These are phyloP conservation scores for Rubia peregrina DNA, from an alignment of 305 asterid genomes.

Conservation along the genomic window DNA sequence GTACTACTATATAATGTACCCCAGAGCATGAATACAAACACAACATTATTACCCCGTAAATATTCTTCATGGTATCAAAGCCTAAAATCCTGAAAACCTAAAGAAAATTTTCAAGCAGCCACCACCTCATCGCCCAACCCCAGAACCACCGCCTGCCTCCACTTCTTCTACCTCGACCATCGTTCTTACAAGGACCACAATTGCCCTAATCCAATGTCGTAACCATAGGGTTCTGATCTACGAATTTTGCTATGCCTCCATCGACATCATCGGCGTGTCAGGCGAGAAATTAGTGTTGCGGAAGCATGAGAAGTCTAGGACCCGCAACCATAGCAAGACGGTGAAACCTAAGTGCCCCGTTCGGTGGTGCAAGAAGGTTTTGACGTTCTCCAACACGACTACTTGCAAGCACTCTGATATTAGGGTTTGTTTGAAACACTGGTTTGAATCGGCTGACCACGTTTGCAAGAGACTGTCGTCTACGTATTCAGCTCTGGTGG, in stretches of 20 bases:
- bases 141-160: conserved; percentile 47
- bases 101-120: too few relatives aligned
- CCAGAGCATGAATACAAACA: too few relatives aligned
- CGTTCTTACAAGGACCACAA: conserved; percentile 61
- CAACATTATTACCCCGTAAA: too few relatives aligned
- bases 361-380: conserved; percentile 48
- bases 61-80: too few relatives aligned
- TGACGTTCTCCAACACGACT: conserved; percentile 77
- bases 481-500: background rate
- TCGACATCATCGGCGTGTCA: conserved; percentile 58
- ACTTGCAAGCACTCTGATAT: conserved; percentile 55
- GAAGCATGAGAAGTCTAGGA: conserved; percentile 56
- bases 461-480: conserved; percentile 27
- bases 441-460: conserved; percentile 69
- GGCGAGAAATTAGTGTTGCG: conserved; percentile 49
- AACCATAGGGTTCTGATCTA: conserved; percentile 74
- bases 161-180: conserved; percentile 69
- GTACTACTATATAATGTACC: too few relatives aligned
- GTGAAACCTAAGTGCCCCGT: conserved; percentile 62
- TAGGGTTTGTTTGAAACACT: conserved; percentile 64
- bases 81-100: too few relatives aligned
- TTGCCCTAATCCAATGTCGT: conserved; percentile 54
- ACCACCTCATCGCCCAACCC: too few relatives aligned
- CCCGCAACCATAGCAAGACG: conserved; percentile 75
- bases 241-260: conserved; percentile 44